Conservation (phyloP, 1,284 basidiomycete species). For the Omphalotus olearius region DNA sequence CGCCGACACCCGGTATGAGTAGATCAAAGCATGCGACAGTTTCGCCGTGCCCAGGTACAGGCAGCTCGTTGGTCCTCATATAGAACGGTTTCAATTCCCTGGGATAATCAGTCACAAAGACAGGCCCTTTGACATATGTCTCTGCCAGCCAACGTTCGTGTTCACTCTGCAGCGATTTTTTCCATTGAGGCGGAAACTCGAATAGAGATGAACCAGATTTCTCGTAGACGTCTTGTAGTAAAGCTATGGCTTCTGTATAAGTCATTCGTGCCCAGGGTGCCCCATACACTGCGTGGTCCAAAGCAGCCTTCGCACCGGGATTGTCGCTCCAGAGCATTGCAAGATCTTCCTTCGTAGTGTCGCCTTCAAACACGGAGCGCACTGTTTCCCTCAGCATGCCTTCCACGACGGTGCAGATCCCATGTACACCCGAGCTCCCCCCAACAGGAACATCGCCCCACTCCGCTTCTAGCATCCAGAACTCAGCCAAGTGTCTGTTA, state of each 20-base stretch:
- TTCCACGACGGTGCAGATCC: conserved; percentile 74
- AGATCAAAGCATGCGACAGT: conserved; percentile 96
- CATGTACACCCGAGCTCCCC: conserved; percentile 29
- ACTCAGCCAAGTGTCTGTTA: conserved; percentile 91
- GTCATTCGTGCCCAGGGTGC: conserved; percentile 69
- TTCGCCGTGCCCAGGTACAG: conserved; percentile 19
- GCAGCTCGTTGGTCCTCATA: conserved; percentile 67
- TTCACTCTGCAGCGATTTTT: conserved; percentile 75
- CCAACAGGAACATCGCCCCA: conserved; percentile 52
- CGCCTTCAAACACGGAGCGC: conserved; percentile 11
- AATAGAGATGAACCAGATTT: conserved; percentile 30
- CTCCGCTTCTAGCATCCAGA: conserved; percentile 99
- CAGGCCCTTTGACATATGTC: conserved; percentile 61
- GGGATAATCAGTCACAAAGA: conserved; percentile 94
- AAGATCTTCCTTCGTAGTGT: background rate
- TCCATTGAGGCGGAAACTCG: conserved; percentile 63
- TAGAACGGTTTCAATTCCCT: conserved; percentile 88
- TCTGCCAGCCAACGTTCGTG: conserved; percentile 91
- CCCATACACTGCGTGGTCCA: conserved; percentile 32
- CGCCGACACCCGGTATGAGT: conserved; percentile 84
- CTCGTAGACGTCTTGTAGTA: conserved; percentile 43
- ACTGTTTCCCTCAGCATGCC: conserved; percentile 51
- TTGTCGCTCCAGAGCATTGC: background rate
- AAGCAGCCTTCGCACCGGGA: conserved; percentile 7
- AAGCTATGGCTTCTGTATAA: conserved; percentile 74